A percentile compares a stretch with the other conserved stretches of the same genome.
phyloP scores from a whole-genome alignment of 139 green algal species.

The Chlorella sp. region DNA sequence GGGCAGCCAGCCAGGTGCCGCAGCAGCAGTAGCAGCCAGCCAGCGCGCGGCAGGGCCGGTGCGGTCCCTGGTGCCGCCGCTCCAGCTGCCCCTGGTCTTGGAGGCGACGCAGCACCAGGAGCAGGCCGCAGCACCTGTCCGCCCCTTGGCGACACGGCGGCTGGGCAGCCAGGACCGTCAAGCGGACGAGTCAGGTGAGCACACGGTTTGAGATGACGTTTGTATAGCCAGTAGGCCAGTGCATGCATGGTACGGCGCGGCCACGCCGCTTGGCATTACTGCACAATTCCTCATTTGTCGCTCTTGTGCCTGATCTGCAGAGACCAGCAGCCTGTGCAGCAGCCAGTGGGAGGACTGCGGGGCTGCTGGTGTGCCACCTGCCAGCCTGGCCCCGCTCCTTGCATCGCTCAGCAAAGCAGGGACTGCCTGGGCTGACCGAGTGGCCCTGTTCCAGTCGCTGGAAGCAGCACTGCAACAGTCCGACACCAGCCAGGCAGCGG shows the following conservation, averaged over 20 bases:
- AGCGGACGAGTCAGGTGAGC: background rate
- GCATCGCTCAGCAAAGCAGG: conserved; percentile 5
- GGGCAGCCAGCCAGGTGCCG: background rate
- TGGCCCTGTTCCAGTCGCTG: conserved; percentile 1
- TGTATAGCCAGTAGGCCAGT: background rate
- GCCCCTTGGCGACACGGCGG: background rate
- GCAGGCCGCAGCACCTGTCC: background rate
- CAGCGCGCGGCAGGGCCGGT: background rate
- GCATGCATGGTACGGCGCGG: background rate
- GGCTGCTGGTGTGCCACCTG: background rate
- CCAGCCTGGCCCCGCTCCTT: conserved; percentile 29
- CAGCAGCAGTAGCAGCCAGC: background rate
- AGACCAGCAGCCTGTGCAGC: conserved; percentile 3
- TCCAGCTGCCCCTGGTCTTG: background rate
- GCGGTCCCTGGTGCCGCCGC: background rate
- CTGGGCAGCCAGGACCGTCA: background rate
- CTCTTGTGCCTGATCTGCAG: background rate
- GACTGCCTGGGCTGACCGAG: conserved; percentile 3
- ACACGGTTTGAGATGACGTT: no score
- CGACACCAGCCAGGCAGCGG: background rate
- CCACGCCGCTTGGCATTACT: no score
- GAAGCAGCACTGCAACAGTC: background rate
- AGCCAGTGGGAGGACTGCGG: conserved; percentile 1
- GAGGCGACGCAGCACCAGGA: background rate
- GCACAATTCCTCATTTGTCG: no score